Percentiles rank a stretch among this genome's conserved stretches.
phyloP scores from a whole-genome alignment of 768 basidiomycete genomes.

The Candolleomyces eurysporus region DNA sequence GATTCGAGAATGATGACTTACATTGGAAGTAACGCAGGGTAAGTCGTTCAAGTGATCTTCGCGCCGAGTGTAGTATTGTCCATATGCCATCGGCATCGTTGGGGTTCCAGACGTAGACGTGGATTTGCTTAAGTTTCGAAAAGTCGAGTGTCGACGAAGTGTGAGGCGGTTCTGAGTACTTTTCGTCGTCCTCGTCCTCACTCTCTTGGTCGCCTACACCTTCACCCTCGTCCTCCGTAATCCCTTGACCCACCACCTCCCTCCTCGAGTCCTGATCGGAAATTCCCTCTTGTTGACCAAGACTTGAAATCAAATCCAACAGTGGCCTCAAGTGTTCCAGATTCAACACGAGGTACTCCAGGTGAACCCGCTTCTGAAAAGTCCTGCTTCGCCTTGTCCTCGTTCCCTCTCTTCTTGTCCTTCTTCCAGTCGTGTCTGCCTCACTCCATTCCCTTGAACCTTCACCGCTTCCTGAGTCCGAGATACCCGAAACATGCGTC shows the following conservation, averaged over 20 bases:
- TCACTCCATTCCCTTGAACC: neutral
- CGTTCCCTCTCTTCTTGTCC: neutral
- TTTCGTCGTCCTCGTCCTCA: neutral
- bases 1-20: neutral
- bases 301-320: neutral
- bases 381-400: neutral
- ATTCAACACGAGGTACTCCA: slow-evolving; percentile 4
- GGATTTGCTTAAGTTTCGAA: slow-evolving; percentile 2
- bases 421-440: too few species aligned
- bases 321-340: slow-evolving; percentile 1
- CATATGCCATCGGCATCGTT: slow-evolving; percentile 8
- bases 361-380: neutral
- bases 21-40: slow-evolving; percentile 5
- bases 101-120: slow-evolving; percentile 5
- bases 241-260: neutral
- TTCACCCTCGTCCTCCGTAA: neutral
- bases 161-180: neutral
- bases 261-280: neutral
- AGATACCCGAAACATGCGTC: too few species aligned
- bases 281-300: neutral
- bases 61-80: neutral
- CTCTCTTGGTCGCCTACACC: neutral
- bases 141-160: neutral
- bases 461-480: too few species aligned
- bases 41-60: neutral